Evolutionary conservation across 2,329 filamentous ascomycete genomes (phyloP).

Genomic region (Diaporthe caulivora): DNA sequence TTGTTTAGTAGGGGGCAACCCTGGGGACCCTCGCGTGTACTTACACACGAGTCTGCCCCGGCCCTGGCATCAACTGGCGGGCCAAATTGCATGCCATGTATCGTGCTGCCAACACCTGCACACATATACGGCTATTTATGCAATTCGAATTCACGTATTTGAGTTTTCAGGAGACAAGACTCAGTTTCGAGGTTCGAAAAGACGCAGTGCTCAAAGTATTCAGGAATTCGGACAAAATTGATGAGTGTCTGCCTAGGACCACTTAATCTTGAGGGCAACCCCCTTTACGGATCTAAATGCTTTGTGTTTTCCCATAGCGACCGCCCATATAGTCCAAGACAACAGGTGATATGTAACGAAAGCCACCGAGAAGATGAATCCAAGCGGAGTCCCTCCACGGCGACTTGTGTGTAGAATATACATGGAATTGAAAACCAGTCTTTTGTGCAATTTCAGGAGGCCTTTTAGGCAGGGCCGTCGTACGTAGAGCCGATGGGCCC

Average conservation of each 20-base stretch:
- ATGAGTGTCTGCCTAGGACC: background rate
- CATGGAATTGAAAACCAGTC: conserved; percentile 9
- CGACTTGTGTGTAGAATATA: conserved; percentile 16
- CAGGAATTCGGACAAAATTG: background rate
- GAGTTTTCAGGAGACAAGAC: background rate
- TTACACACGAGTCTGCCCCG: too few species aligned
- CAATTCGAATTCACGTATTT: background rate
- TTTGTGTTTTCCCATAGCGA: background rate
- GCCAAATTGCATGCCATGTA: too few species aligned
- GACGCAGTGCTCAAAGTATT: too few species aligned
- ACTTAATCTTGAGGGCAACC: background rate
- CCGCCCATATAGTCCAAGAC: conserved; percentile 3
- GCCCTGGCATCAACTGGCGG: too few species aligned
- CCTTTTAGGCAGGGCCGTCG: conserved; percentile 2
- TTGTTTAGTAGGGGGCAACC: background rate
- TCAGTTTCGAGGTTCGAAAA: too few species aligned
- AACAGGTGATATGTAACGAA: conserved; percentile 9
- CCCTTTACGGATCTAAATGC: too few species aligned
- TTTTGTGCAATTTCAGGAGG: background rate
- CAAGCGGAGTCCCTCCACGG: background rate
- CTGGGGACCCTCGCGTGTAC: background rate
- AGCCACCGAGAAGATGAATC: background rate
- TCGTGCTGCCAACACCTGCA: too few species aligned
- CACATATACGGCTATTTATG: background rate
- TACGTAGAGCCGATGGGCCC: conserved; percentile 44